Conservation (phyloP, 306 rosid species). For the Dalbergia oliveri region DNA sequence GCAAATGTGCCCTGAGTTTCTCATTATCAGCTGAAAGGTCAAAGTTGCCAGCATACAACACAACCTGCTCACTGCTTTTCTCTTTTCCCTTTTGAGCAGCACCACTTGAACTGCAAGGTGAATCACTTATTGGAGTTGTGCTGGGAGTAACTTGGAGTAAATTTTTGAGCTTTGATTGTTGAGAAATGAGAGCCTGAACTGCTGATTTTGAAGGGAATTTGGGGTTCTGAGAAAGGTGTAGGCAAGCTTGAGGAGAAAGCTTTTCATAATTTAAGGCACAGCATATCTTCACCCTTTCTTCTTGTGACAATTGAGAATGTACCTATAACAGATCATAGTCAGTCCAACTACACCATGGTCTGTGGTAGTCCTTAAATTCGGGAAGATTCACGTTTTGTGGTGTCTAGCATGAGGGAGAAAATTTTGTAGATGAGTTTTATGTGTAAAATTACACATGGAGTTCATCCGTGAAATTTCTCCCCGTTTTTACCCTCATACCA, state of each 20-base stretch:
- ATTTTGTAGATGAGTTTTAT: too few relatives aligned
- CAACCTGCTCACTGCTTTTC: conserved; percentile 61
- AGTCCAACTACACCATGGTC: conserved; percentile 33
- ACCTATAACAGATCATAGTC: conserved; percentile 61
- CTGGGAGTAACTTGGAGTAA: conserved; percentile 54
- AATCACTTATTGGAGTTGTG: conserved; percentile 52
- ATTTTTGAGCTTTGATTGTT: conserved; percentile 72
- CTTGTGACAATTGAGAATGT: conserved; percentile 80
- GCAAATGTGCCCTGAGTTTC: conserved; percentile 72
- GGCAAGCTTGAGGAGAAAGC: conserved; percentile 73
- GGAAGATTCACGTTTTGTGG: conserved; percentile 3
- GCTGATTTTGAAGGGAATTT: conserved; percentile 77
- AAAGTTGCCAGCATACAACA: conserved; percentile 64
- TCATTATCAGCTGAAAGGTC: conserved; percentile 66
- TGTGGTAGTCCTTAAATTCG: neutral
- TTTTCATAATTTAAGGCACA: conserved; percentile 74
- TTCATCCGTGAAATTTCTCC: too few relatives aligned
- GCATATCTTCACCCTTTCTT: conserved; percentile 78
- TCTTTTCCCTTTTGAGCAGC: conserved; percentile 51
- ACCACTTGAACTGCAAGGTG: conserved; percentile 51
- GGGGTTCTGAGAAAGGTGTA: conserved; percentile 70
- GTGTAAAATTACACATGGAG: too few relatives aligned
- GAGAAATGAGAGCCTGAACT: conserved; percentile 67
- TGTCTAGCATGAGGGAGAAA: too few relatives aligned
- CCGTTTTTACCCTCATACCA: too few relatives aligned